Evolutionary conservation across 1,284 basidiomycete genomes (phyloP).

Genomic region (Coniferiporia weirii): DNA sequence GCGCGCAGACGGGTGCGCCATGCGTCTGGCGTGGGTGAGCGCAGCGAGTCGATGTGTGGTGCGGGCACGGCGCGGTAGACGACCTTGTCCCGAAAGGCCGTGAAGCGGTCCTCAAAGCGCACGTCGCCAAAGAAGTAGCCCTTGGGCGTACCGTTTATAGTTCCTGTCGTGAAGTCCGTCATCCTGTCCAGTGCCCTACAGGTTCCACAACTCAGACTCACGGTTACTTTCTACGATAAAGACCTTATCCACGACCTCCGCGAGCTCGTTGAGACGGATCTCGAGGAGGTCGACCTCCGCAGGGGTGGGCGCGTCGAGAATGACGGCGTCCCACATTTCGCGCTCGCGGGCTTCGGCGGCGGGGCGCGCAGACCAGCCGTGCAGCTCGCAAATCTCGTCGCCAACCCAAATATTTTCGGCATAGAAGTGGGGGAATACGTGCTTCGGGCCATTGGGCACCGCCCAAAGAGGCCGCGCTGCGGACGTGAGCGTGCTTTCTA

Average conservation of each 20-base stretch:
- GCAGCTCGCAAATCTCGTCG: conserved; percentile 24
- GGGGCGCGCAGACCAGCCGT: conserved; percentile 25
- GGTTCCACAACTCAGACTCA: conserved; percentile 15
- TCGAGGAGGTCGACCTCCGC: conserved; percentile 39
- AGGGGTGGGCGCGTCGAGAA: conserved; percentile 24
- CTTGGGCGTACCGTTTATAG: conserved; percentile 31
- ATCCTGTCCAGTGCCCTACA: neutral
- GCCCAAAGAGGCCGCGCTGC: conserved; percentile 65
- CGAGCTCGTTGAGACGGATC: conserved; percentile 35
- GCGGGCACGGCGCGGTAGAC: conserved; percentile 21
- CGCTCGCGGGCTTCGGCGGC: conserved; percentile 8
- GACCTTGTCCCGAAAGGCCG: conserved; percentile 24
- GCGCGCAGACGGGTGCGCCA: conserved; percentile 16
- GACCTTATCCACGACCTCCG: conserved; percentile 31
- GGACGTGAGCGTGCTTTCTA: conserved; percentile 49
- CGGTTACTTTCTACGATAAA: conserved; percentile 35
- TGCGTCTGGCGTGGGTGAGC: conserved; percentile 18
- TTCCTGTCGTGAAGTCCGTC: conserved; percentile 2
- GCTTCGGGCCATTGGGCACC: conserved; percentile 23
- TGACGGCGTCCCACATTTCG: conserved; percentile 31
- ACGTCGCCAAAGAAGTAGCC: conserved; percentile 24
- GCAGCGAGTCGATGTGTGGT: conserved; percentile 17
- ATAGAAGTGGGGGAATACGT: conserved; percentile 26
- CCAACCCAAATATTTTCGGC: conserved; percentile 20
- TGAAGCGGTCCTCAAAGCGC: conserved; percentile 21